phyloP scores from a whole-genome alignment of 192 early-diverging fungal species.

The Podochytrium sp. region DNA sequence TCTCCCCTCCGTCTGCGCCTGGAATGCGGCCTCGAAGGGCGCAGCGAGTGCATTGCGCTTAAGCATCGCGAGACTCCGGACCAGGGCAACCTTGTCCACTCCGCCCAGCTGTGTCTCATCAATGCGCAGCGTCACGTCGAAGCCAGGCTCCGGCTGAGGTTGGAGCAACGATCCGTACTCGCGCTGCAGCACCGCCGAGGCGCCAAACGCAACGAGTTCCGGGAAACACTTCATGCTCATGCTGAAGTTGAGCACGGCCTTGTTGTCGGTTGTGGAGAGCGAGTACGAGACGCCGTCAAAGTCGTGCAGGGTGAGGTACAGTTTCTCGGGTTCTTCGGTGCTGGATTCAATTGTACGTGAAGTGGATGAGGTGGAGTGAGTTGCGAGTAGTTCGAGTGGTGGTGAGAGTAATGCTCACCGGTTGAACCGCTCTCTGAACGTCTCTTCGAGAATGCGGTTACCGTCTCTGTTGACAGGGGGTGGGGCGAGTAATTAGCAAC shows the following conservation, averaged over 20 bases:
- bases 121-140: constrained; percentile 82
- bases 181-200: constrained; percentile 77
- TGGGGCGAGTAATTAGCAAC: not conserved
- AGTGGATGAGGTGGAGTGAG: not conserved
- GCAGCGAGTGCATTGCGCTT: constrained; percentile 95
- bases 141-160: constrained; percentile 50
- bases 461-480: constrained; percentile 21
- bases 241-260: constrained; percentile 64
- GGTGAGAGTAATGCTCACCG: constrained; percentile 26
- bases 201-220: constrained; percentile 82
- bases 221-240: constrained; percentile 83
- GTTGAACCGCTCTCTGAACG: constrained; percentile 61
- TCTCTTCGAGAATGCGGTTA: constrained; percentile 62
- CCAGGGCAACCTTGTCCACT: constrained; percentile 72
- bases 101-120: constrained; percentile 77
- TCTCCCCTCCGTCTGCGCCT: constrained; percentile 75
- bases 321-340: constrained; percentile 39
- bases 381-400: not conserved
- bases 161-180: constrained; percentile 79
- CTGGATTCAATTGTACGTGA: not conserved
- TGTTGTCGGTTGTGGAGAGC: constrained; percentile 68
- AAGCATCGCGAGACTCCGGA: constrained; percentile 82
- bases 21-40: constrained; percentile 90
- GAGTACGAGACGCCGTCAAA: constrained; percentile 96
- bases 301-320: constrained; percentile 79